Base-by-base conservation (phyloP, 768 basidiomycete species). In the Neoboletus brunneissimus region DNA sequence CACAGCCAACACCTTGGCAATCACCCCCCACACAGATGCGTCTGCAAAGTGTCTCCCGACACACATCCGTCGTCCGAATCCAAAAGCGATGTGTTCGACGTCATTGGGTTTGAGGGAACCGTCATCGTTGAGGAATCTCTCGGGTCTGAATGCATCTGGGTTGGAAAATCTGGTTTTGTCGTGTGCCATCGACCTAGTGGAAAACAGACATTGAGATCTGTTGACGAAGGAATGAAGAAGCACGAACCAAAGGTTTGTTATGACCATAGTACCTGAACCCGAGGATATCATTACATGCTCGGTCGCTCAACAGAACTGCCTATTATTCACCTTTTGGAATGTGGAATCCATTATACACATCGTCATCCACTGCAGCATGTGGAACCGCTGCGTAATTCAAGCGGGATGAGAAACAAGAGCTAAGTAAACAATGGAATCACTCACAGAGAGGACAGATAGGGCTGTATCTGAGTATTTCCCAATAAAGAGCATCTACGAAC, bases 331-430 rank as follows among this genome's bases (percentile, higher is more conserved):
- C 60, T 54, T 76, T 75, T 10, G 84, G 83, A 47, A 86, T 85
- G 11, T 77, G 65, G 55, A 79, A 79, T 16, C 76, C 74, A 32
- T 67, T 58, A 56, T 79, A 79, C n/a, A 71, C 56, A 43, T 78
- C 79, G 29, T 78, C 75, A 34, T 72, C 58, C 2, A 75, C 73
- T 1, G 64, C 40, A 9, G 55, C 44, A 54, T 70, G 73, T 0
- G 72, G 66, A 18, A 72, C 23, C 1, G 61, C 71, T 63, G 15
- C 0, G 9, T 23, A 22, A n/a, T 45, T 20, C 1, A 4, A 27
- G 37, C 5, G n/a, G 8, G 5, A 29, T 58, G 13, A 44, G n/a
- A 18, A 15, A 18, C 11, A 8, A 1, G 3, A 22, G 4, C n/a
- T 1, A 22, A 27, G n/a, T 13, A 13, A 18, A 3, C 8, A 4